Base-by-base conservation (phyloP, 2,329 filamentous ascomycete species). In the Diaporthe ampelina region DNA sequence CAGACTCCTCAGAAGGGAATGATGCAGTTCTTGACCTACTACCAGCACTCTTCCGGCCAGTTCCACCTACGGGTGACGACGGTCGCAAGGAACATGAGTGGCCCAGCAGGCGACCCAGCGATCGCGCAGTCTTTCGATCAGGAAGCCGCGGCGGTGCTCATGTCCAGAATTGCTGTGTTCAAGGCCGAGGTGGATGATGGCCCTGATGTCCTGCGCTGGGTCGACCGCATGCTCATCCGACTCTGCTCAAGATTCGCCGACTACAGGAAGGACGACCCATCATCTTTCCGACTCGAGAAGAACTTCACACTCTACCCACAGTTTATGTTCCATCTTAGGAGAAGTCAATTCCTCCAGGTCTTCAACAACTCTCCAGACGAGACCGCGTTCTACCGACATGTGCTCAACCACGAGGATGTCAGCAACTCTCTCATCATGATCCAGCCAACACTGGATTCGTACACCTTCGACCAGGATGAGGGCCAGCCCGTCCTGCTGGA, bases 351-450 rank as follows among this genome's bases (percentile, higher is more conserved):
- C 88, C 85, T 99, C 77, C 97, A 99, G 82, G 95, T 99, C 73
- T 99, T 99, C 90, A 99, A 99, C 88, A 99, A 98, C 84, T 98
- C 96, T 0, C 97, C 97, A 10, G 97, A 99, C 80, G 97, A 99
- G 85, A 99, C 97, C 32, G 97, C 97, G n/a, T 99, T 99, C 85
- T 98, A 98, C 83, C 91, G 97, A 76, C 97, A 99, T 81, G 95
- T 99, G 4, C 89, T 99, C 77, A 97, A 98, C 82, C 95, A 98
- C 80, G 97, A 99, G 84, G 97, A 98, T 84, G 95, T 97, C 76
- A 94, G 94, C 86, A 98, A 98, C 85, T 98, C 95, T 15, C 90
- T 99, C 61, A 92, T 99, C 83, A 99, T 99, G 97, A 98, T 99
- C 77, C 97, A 99, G 83, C 97, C 97, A 11, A 99, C 97, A 0